Conservation (phyloP, 2,329 filamentous ascomycete genomes). For the Fusarium bactridioides region DNA sequence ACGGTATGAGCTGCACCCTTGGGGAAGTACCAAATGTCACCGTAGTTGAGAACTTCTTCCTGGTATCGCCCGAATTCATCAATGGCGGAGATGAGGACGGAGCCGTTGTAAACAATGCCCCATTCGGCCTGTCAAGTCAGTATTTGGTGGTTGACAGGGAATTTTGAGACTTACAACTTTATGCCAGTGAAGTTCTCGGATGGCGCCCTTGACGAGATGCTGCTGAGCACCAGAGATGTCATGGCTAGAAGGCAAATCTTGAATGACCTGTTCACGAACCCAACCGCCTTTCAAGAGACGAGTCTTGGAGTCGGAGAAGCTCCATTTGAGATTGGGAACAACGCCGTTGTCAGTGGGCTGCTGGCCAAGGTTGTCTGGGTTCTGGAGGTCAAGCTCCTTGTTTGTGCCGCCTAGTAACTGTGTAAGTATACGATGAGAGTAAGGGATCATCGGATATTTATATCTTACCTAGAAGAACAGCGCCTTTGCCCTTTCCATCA, state of each 20-base stretch:
- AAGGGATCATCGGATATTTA: accelerated
- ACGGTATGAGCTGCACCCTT: constrained; percentile 71
- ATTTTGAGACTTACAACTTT: constrained; percentile 58
- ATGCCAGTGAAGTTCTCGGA: constrained; percentile 74
- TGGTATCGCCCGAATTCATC: constrained; percentile 67
- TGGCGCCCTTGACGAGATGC: constrained; percentile 71
- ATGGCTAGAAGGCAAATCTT: constrained; percentile 70
- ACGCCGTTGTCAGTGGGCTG: constrained; percentile 69
- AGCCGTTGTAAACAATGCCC: constrained; percentile 68
- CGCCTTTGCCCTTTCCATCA: constrained; percentile 65
- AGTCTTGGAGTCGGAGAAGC: constrained; percentile 73
- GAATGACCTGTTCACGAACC: constrained; percentile 71
- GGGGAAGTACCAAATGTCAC: constrained; percentile 75
- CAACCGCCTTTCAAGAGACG: constrained; percentile 69
- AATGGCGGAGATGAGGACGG: constrained; percentile 66
- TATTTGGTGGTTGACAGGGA: accelerated
- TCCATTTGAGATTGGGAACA: constrained; percentile 74
- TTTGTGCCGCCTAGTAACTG: constrained; percentile 64
- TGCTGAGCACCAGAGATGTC: constrained; percentile 75
- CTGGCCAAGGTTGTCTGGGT: constrained; percentile 69
- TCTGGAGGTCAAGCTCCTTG: constrained; percentile 65
- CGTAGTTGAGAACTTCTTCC: constrained; percentile 63
- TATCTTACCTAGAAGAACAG: constrained; percentile 60
- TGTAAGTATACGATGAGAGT: background rate
- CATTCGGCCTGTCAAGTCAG: constrained; percentile 63